Evolutionary conservation across 805 yeast genomes (phyloP), one percentile per base, ranked within the genome.

Genomic region (Priceomyces haplophilus): DNA sequence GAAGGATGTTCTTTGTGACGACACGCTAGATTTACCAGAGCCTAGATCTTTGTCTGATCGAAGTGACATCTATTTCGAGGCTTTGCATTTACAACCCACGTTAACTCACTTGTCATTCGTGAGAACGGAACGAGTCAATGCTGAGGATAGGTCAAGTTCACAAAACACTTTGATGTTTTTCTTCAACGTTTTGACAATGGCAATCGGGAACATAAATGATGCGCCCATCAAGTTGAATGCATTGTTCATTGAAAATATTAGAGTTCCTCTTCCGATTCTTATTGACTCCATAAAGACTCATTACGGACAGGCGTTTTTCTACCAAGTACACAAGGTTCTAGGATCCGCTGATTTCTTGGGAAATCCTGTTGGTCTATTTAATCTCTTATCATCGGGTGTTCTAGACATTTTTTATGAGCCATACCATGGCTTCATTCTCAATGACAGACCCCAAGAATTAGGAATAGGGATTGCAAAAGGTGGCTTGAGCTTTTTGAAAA

Each of bases 301-400:
- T 61, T 93, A 93, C 60, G 84, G 90, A 8, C 97, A 90, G 59
- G 91, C 93, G 21, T 85, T 91, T 64, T 75, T 93, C 45, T 89
- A 87, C 58, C 99, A 93, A 63, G 70, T 93, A 25, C 95, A 93
- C 65, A 89, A 88, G 61, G 82, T 93, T 34, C 69, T 95, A 25
- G 99, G 99, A 0, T 88, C 97, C 15, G 99, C 98, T 0, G 99
- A 95, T 64, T 80, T 93, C 51, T 67, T 93, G 38, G 99, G 99
- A 17, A 93, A 95, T 52, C 99, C 99, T 0, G 98, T 95, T 21
- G 99, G 99, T 1, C 69, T 93, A 47, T 93, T 93, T 69, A 93
- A 88, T 60, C 90, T 89, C 52, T 72, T 93, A 44, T 83, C 96
- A 44, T 88, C 97, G 0, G 99, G 99, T 40, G 93, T 93, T 8